Percentiles rank a stretch among this genome's conserved stretches.
These are phyloP conservation scores for Phytophthora tubulina DNA, from an alignment of 352 stramenopile genomes.

Conservation along the genomic window DNA sequence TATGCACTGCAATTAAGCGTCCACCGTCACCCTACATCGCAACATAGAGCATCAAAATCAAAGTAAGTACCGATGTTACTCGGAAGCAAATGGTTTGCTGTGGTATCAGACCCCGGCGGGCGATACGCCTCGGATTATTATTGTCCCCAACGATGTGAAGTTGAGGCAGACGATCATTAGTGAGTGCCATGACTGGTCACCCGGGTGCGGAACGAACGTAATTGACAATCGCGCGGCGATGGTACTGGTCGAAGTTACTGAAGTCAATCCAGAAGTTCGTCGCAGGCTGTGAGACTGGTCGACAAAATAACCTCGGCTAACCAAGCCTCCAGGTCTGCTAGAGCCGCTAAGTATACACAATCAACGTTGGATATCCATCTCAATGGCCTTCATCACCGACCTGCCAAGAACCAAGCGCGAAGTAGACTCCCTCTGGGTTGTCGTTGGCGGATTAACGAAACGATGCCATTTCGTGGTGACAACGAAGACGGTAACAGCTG, in stretches of 20 bases:
- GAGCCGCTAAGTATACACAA: constrained; percentile 17
- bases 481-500: constrained; percentile 11
- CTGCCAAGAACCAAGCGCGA: too few species aligned
- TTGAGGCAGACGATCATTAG: too few species aligned
- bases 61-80: constrained; percentile 4
- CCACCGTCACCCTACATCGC: too few species aligned
- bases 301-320: constrained; percentile 18
- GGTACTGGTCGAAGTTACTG: too few species aligned
- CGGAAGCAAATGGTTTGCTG: not conserved
- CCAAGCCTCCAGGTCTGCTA: constrained; percentile 15
- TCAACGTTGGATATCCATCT: not conserved
- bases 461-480: constrained; percentile 9
- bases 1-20: too few species aligned
- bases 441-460: constrained; percentile 13
- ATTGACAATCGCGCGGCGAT: too few species aligned
- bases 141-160: constrained; percentile 15
- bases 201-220: too few species aligned
- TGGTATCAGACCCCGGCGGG: constrained; percentile 16
- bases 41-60: not conserved
- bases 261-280: constrained; percentile 4
- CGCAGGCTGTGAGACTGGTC: constrained; percentile 15
- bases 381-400: too few species aligned
- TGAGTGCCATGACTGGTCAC: too few species aligned
- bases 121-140: constrained; percentile 9
- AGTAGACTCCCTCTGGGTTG: not conserved